A percentile compares a stretch with the other conserved stretches of the same genome.
phyloP scores from a whole-genome alignment of 352 stramenopile genomes.

The Aphanomyces astaci region DNA sequence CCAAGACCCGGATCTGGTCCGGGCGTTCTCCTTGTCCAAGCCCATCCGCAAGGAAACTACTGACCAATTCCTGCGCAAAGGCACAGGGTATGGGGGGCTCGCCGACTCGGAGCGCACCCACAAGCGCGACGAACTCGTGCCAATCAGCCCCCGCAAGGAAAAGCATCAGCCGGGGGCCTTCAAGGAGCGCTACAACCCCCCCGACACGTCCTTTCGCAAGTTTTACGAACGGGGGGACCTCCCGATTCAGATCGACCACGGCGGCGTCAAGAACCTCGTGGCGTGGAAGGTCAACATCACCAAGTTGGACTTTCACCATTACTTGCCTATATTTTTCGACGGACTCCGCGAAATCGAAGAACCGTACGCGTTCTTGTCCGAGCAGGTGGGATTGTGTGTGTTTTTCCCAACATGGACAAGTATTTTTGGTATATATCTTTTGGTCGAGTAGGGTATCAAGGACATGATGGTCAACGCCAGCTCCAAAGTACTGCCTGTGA shows the following conservation, averaged over 20 bases:
- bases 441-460: slow-evolving; percentile 86
- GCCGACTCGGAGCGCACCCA: slow-evolving; percentile 49
- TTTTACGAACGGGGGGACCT: slow-evolving; percentile 93
- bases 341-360: slow-evolving; percentile 93
- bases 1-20: slow-evolving; percentile 47
- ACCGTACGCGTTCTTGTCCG: slow-evolving; percentile 94
- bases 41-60: slow-evolving; percentile 73
- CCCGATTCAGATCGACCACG: slow-evolving; percentile 95
- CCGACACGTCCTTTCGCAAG: slow-evolving; percentile 76
- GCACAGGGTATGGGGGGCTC: slow-evolving; percentile 81
- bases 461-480: slow-evolving; percentile 95
- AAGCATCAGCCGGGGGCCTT: slow-evolving; percentile 77
- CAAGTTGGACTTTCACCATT: slow-evolving; percentile 97
- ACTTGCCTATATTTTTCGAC: slow-evolving; percentile 98
- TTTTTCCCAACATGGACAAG: no score
- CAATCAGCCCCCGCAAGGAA: slow-evolving; percentile 34
- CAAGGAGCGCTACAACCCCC: slow-evolving; percentile 90
- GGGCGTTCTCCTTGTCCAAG: slow-evolving; percentile 90
- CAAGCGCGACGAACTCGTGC: slow-evolving; percentile 40
- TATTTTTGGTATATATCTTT: no score
- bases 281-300: slow-evolving; percentile 96
- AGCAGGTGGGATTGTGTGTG: slow-evolving; percentile 57
- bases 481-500: slow-evolving; percentile 93
- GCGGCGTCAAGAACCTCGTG: slow-evolving; percentile 93
- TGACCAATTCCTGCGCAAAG: slow-evolving; percentile 87